A percentile compares a stretch with the other conserved stretches of the same genome.
Conservation (phyloP, 805 yeast species). For the Candida wancherniae region DNA sequence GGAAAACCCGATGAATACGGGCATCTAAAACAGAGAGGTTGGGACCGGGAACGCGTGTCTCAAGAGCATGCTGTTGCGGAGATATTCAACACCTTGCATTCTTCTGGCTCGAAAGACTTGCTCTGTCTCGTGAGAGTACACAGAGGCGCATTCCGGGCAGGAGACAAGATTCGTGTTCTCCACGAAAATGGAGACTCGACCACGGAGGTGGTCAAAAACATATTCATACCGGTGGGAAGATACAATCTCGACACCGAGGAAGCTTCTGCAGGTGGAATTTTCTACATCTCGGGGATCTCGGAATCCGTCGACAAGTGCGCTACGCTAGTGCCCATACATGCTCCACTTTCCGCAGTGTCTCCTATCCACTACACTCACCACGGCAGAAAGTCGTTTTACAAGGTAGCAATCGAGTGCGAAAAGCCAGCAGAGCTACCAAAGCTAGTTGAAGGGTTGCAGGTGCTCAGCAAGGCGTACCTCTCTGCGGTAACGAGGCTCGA, state of each 20-base stretch:
- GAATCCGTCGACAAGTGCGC: slow-evolving; percentile 55
- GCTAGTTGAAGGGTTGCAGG: slow-evolving; percentile 64
- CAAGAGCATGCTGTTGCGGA: slow-evolving; percentile 17
- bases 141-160: slow-evolving; percentile 52
- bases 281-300: slow-evolving; percentile 61
- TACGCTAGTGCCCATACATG: slow-evolving; percentile 39
- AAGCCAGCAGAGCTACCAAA: slow-evolving; percentile 75
- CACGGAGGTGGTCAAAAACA: slow-evolving; percentile 34
- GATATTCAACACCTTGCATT: slow-evolving; percentile 50
- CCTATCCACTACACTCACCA: slow-evolving; percentile 40
- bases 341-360: slow-evolving; percentile 13
- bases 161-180: slow-evolving; percentile 46
- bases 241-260: slow-evolving; percentile 53
- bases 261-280: slow-evolving; percentile 64
- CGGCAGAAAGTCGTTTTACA: slow-evolving; percentile 57
- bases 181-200: slow-evolving; percentile 58
- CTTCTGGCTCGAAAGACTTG: slow-evolving; percentile 48
- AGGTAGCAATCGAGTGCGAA: slow-evolving; percentile 78
- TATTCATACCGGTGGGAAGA: slow-evolving; percentile 64
- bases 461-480: slow-evolving; percentile 57
- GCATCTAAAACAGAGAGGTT: slow-evolving; percentile 5
- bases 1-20: slow-evolving; percentile 9
- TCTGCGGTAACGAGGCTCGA: slow-evolving; percentile 69
- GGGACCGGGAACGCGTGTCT: slow-evolving; percentile 28
- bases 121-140: slow-evolving; percentile 58